Evolutionary conservation across 176 grass and related monocot species (phyloP).

Genomic region (Sorghum bicolor): DNA sequence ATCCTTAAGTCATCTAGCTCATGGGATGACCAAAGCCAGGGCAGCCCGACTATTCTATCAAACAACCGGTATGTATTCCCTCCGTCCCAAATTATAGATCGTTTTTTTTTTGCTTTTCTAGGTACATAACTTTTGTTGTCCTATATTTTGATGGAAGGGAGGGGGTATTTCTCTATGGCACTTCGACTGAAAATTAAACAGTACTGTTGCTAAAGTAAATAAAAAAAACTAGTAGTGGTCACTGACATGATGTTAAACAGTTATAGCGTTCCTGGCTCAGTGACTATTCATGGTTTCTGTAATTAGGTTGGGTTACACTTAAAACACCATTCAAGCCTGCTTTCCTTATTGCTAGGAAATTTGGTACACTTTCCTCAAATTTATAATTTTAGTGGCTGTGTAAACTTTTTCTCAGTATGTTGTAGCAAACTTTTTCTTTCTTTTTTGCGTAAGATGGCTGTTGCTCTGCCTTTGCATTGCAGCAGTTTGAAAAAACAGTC

Average conservation of each 20-base stretch:
- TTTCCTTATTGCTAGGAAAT: slow-evolving; percentile 19
- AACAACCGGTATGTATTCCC: slow-evolving; percentile 46
- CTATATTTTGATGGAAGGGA: neutral
- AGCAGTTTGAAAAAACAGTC: neutral
- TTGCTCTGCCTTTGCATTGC: neutral
- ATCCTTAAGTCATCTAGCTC: slow-evolving; percentile 62
- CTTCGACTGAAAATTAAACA: neutral
- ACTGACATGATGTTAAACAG: neutral
- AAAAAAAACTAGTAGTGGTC: neutral
- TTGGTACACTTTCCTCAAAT: neutral
- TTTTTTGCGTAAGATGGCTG: neutral
- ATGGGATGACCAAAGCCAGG: slow-evolving; percentile 54
- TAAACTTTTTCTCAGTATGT: neutral
- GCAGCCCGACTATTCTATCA: slow-evolving; percentile 90
- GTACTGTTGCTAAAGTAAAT: neutral
- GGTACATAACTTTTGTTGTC: neutral
- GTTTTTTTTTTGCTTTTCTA: neutral
- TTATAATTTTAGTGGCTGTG: neutral
- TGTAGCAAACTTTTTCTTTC: neutral
- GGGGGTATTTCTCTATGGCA: neutral
- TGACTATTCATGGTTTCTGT: slow-evolving; percentile 8
- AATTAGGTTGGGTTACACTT: neutral
- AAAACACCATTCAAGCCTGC: neutral
- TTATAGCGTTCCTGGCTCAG: neutral
- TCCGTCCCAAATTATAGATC: neutral